Base-by-base conservation (phyloP, 2,329 filamentous ascomycete genomes). In the Penicillium sclerotiorum region DNA sequence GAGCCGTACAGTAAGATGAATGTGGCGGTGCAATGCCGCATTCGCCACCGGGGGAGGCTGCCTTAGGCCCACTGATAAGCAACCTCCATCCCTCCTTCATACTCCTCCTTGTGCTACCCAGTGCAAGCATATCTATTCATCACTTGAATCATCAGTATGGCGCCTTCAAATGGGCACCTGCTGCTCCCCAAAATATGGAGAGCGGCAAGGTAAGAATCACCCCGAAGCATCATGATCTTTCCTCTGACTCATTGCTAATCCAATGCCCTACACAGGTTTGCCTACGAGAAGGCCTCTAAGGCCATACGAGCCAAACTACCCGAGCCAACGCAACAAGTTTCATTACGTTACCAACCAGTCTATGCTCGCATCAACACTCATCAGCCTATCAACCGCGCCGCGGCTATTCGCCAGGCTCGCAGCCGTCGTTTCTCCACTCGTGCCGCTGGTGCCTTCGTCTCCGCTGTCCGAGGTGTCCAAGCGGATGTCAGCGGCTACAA, bases 361-460 rank as follows among this genome's bases (percentile, higher is more conserved):
- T 80, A 84, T 59, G 80, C 78, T 30, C 81, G 82, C 56, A 77
- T 79, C 56, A 71, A 76, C 23, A 75, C 78, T 8, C 77, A 77
- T 33, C 84, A 87, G 52, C 81, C 83, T 28, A 73, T 84, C 48
- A 84, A 84, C 63, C 83, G 81, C 33, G 74, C 80, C 52, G 84
- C 84, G 39, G 78, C 77, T 45, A 80, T 88, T 56, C 81, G 82
- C 55, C 86, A 88, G 67, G 76, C 74, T 59, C 84, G 85, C 55
- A 82, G 81, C 59, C 78, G 84, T 56, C 83, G 80, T 73, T 87
- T 84, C 68, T 84, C 80, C 23, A 86, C 84, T 25, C 77, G 78
- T 48, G 66, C 68, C 21, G 59, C 66, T 33, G 55, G 66, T 50
- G 74, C 72, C 55, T 82, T 84, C 65, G 78, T 80, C 41, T 78